Conservation (phyloP, 2,329 filamentous ascomycete species). For the Meredithiella fracta region DNA sequence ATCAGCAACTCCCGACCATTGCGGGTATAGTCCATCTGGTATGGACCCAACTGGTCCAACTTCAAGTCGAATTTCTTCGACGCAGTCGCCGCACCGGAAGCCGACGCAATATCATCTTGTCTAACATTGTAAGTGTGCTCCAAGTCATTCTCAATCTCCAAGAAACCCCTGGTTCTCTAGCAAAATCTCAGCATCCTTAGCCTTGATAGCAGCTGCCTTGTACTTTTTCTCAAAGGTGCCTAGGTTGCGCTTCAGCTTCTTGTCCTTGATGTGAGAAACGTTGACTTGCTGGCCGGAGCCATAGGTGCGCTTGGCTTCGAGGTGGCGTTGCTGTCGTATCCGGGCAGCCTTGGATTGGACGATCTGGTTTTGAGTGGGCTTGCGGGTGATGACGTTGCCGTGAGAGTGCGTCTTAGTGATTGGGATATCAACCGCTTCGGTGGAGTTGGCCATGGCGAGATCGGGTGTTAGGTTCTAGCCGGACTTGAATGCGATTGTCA, state of each 20-base stretch:
- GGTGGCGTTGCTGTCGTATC: constrained; percentile 34
- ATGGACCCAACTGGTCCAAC: constrained; percentile 68
- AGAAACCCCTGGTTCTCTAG: constrained; percentile 76
- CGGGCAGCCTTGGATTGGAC: constrained; percentile 23
- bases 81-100: constrained; percentile 65
- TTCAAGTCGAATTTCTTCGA: constrained; percentile 88
- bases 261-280: constrained; percentile 62
- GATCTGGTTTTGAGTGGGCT: background rate
- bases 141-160: constrained; percentile 75
- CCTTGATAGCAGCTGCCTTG: constrained; percentile 61
- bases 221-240: constrained; percentile 67
- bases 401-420: constrained; percentile 9
- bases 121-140: constrained; percentile 86
- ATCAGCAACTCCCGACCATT: constrained; percentile 78
- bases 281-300: constrained; percentile 67
- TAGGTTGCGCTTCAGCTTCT: constrained; percentile 72
- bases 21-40: constrained; percentile 72
- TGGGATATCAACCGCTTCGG: constrained; percentile 2
- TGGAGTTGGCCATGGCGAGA: constrained; percentile 10
- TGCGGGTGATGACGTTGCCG: background rate
- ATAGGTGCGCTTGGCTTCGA: constrained; percentile 58
- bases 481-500: background rate
- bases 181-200: constrained; percentile 90
- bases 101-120: constrained; percentile 65
- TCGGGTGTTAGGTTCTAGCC: background rate